phyloP scores from a whole-genome alignment of 2,329 filamentous ascomycete genomes.

The Ophiocordyceps camponoti-floridani region DNA sequence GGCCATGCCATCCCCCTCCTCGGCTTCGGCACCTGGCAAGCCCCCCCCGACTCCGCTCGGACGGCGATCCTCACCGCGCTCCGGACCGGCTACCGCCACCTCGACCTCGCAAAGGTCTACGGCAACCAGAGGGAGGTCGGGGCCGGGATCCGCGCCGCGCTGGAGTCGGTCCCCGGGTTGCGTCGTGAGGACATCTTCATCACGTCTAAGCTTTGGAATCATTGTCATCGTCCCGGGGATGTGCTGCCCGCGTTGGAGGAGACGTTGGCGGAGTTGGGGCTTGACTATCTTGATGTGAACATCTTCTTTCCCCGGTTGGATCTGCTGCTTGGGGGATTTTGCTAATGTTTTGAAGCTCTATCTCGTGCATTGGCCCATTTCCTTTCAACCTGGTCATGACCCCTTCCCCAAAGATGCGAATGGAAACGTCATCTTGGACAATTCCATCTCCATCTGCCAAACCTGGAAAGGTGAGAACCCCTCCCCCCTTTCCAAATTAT shows the following conservation, averaged over 20 bases:
- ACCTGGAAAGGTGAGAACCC: conserved; percentile 22
- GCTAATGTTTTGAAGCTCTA: conserved; percentile 24
- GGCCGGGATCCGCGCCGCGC: conserved; percentile 30
- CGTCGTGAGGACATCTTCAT: conserved; percentile 39
- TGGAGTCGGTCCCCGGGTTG: conserved; percentile 28
- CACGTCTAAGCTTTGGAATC: conserved; percentile 50
- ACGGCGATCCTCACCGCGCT: conserved; percentile 47
- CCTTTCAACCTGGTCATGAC: conserved; percentile 19
- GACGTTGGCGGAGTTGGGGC: conserved; percentile 32
- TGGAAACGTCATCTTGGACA: conserved; percentile 21
- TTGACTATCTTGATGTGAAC: conserved; percentile 39
- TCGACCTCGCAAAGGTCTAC: conserved; percentile 36
- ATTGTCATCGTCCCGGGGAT: conserved; percentile 38
- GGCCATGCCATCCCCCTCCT: conserved; percentile 47
- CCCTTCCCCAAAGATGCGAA: conserved; percentile 26
- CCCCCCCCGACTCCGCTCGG: conserved; percentile 44
- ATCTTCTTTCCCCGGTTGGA: conserved; percentile 2
- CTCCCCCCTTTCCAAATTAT: conserved; percentile 1
- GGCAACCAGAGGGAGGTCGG: conserved; percentile 46
- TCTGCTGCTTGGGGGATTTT: background rate
- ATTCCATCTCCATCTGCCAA: conserved; percentile 19
- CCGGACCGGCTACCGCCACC: conserved; percentile 45
- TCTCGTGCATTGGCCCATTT: conserved; percentile 45
- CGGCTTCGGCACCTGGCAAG: conserved; percentile 49
- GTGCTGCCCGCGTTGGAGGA: conserved; percentile 37